These are phyloP conservation scores for Exserohilum turcica DNA, from an alignment of 2,329 filamentous ascomycete genomes.

Conservation along the genomic window DNA sequence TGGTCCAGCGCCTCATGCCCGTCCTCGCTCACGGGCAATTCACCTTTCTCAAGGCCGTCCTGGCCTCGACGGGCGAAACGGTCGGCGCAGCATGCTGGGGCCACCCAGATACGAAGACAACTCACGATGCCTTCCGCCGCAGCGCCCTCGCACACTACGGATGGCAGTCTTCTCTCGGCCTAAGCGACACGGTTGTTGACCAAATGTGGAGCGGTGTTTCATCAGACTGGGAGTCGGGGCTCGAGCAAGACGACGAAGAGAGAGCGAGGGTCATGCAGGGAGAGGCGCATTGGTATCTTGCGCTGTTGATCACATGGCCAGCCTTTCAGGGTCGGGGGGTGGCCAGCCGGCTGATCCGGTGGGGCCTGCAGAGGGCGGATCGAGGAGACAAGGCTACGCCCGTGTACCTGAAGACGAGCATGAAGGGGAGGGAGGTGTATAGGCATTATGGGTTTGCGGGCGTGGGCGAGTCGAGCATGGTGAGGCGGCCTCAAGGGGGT, in stretches of 20 bases:
- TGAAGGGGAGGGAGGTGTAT: conserved; percentile 35
- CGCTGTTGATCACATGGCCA: conserved; percentile 35
- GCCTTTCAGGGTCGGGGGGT: conserved; percentile 39
- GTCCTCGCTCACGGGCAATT: conserved; percentile 21
- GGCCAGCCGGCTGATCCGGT: conserved; percentile 34
- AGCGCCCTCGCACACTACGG: conserved; percentile 26
- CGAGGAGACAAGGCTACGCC: conserved; percentile 24
- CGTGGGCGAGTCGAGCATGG: conserved; percentile 19
- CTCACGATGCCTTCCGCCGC: conserved; percentile 29
- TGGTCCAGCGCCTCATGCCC: conserved; percentile 30
- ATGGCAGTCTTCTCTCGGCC: conserved; percentile 27
- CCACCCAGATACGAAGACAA: conserved; percentile 16
- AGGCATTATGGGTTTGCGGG: conserved; percentile 38
- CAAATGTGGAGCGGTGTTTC: conserved; percentile 31
- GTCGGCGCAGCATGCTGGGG: conserved; percentile 40
- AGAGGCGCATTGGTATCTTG: conserved; percentile 42
- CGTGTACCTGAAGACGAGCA: conserved; percentile 37
- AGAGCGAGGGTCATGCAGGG: conserved; percentile 23
- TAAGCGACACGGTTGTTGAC: conserved; percentile 31
- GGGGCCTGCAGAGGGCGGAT: conserved; percentile 42
- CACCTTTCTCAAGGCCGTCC: conserved; percentile 37
- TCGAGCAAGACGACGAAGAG: conserved; percentile 24
- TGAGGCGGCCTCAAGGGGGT: conserved; percentile 27
- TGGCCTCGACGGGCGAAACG: conserved; percentile 22
- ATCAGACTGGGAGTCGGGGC: conserved; percentile 26